phyloP scores from a whole-genome alignment of 2,329 filamentous ascomycete genomes.

The Nemania sp. region DNA sequence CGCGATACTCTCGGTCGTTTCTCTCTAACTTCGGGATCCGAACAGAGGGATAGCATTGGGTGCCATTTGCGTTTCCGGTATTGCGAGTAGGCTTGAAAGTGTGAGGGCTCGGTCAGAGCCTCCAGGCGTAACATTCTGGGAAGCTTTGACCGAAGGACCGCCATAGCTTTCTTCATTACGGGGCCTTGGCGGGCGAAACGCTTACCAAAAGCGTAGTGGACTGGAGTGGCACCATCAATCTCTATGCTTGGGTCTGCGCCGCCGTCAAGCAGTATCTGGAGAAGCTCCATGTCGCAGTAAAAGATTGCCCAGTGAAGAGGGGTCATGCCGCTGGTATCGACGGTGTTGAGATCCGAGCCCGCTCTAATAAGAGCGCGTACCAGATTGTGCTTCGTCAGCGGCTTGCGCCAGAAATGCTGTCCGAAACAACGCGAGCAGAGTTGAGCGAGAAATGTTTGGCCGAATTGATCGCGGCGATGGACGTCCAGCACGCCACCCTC shows the following conservation, averaged over 20 bases:
- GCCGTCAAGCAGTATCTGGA: conserved; percentile 6
- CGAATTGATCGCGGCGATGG: not conserved
- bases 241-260: conserved; percentile 6
- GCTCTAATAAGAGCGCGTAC: not conserved
- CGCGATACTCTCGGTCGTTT: not conserved
- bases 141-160: not conserved
- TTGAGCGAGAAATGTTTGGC: conserved; percentile 10
- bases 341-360: conserved; percentile 6
- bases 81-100: not conserved
- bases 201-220: conserved; percentile 16
- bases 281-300: not conserved
- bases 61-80: not conserved
- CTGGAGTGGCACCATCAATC: not conserved
- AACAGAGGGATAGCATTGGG: not conserved
- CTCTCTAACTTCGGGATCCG: not conserved
- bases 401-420: not conserved
- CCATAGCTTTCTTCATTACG: not conserved
- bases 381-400: conserved; percentile 8
- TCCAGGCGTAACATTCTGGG: not conserved
- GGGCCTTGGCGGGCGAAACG: not conserved
- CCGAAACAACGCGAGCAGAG: conserved; percentile 9
- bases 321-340: conserved; percentile 6
- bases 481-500: not conserved
- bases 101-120: too few relatives aligned
- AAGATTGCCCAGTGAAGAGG: conserved; percentile 11